phyloP scores from a whole-genome alignment of 2,329 filamentous ascomycete genomes.

The Colletotrichum coccodes region DNA sequence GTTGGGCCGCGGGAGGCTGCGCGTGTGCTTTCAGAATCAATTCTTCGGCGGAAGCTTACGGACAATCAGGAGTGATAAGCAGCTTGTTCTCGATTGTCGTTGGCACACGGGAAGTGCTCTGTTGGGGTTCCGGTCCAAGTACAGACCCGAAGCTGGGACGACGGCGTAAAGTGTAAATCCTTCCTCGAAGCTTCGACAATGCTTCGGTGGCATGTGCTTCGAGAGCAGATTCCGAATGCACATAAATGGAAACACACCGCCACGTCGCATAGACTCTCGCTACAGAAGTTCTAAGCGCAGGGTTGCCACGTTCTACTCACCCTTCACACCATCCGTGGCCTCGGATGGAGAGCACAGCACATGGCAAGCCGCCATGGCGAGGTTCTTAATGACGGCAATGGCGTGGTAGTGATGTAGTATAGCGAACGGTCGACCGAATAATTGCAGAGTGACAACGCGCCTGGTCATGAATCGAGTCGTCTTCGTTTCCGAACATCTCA shows the following conservation, averaged over 20 bases:
- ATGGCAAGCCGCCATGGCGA: slow-evolving; percentile 8
- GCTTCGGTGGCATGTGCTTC: not conserved
- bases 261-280: slow-evolving; percentile 2
- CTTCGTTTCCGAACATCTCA: not conserved
- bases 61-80: not conserved
- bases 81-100: not conserved
- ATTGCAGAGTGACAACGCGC: not conserved
- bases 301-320: slow-evolving; percentile 2
- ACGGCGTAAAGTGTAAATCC: slow-evolving; percentile 27
- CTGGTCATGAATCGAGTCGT: not conserved
- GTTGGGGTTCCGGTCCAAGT: not conserved
- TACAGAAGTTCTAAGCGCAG: slow-evolving; percentile 14
- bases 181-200: slow-evolving; percentile 15
- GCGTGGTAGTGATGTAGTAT: not conserved
- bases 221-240: not conserved
- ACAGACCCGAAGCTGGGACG: not conserved
- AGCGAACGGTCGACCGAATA: not conserved
- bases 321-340: slow-evolving; percentile 10
- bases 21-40: not conserved
- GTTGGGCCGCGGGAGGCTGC: not conserved
- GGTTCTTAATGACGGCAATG: not conserved
- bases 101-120: not conserved
- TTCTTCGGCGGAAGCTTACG: not conserved
- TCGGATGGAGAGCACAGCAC: not conserved
- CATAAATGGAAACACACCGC: slow-evolving; percentile 10